A percentile compares a stretch with the other conserved stretches of the same genome.
These are phyloP conservation scores for Clonostachys solani DNA, from an alignment of 2,329 filamentous ascomycete genomes.

Conservation along the genomic window DNA sequence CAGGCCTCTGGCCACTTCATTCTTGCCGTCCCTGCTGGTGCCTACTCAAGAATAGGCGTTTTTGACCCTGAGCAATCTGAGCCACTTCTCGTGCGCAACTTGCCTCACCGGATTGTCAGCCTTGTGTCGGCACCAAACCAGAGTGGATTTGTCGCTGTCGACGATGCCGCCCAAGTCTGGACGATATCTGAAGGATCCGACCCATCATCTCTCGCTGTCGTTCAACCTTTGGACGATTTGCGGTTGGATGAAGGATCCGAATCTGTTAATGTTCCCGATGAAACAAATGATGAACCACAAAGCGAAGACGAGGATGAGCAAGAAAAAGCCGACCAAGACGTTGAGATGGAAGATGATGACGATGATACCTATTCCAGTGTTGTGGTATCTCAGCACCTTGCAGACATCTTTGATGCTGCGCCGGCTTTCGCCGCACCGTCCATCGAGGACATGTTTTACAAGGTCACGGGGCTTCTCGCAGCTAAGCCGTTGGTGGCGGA, in stretches of 20 bases:
- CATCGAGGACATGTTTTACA: constrained; percentile 72
- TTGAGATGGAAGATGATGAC: constrained; percentile 41
- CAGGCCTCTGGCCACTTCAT: constrained; percentile 60
- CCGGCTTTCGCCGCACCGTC: constrained; percentile 67
- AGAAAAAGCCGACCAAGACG: constrained; percentile 32
- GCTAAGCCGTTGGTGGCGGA: constrained; percentile 40
- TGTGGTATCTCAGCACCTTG: constrained; percentile 64
- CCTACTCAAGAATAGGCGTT: constrained; percentile 52
- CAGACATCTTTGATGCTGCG: constrained; percentile 66
- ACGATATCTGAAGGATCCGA: constrained; percentile 56
- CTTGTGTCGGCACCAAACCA: constrained; percentile 60
- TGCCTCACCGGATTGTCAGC: constrained; percentile 57
- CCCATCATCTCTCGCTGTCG: constrained; percentile 44
- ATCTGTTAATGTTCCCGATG: constrained; percentile 29
- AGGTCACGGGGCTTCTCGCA: constrained; percentile 58
- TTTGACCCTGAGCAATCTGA: constrained; percentile 59
- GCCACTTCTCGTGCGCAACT: constrained; percentile 53
- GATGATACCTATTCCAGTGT: constrained; percentile 34
- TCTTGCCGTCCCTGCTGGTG: constrained; percentile 40
- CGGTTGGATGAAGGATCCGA: constrained; percentile 33
- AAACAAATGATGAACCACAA: constrained; percentile 27
- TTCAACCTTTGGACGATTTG: constrained; percentile 51
- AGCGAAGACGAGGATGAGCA: constrained; percentile 35
- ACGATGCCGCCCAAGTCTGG: constrained; percentile 71
- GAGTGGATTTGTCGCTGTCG: constrained; percentile 71